Evolutionary conservation across 495 filamentous ascomycete species (phyloP), one percentile per base, ranked within the genome.

Genomic region (Penicillium ucsense): DNA sequence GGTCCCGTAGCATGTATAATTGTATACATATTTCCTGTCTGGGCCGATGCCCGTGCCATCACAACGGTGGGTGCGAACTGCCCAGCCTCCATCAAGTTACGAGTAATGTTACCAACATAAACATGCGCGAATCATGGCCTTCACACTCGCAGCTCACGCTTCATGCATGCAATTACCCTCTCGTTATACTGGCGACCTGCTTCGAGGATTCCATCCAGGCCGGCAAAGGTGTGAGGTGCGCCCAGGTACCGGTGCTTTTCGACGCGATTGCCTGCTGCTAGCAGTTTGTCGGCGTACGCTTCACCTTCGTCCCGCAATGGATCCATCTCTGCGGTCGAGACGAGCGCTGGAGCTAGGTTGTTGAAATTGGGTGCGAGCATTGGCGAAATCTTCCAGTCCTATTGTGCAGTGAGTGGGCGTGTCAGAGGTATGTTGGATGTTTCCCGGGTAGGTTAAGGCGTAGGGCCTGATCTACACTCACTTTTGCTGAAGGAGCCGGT

Each of bases 261-360:
- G 9, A 70, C 63, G 12, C 55, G 46, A 41, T 63, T 63, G 2
- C 69, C 72, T 2, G 67, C 62, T 12, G 57, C 60, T 39, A 62
- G 51, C 45, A 78, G 49, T 35, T 68, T 66, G 11, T 57, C 49
- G 3, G 66, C 74, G 59, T 74, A 76, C 9, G 50, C 50, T 47
- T 71, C 64, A 4, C 70, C 70, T 50, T 77, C 71, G 45, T 73
- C 64, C 31, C 72, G 57, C 27, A 76, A 55, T 38, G 68, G 67
- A 45, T 77, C 72, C 34, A 68, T 59, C 47, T 75, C 71, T 9
- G 67, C 64, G 7, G 62, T 64, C 39, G 71, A 62, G 6, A 76
- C 54, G 47, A 77, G 49, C 3, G 73, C 76, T 31, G 68, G 62
- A 8, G 75, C 71, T 47, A 74, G 53, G 5, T 60, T 47, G 20